These are phyloP conservation scores for Juncus inflexus DNA, from an alignment of 176 grass and related monocot species.

Conservation along the genomic window DNA sequence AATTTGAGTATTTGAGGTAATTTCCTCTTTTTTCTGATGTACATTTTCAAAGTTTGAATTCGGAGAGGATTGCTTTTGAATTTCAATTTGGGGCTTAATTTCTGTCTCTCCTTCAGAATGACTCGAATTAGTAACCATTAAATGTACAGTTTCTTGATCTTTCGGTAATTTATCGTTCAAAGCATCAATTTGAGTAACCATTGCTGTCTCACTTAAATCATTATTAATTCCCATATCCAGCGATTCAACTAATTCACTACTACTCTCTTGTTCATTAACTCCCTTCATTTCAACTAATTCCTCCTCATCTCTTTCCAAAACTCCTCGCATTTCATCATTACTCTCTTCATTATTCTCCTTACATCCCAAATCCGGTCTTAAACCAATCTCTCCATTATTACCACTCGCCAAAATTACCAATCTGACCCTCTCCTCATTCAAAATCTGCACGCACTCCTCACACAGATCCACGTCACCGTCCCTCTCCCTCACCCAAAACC, in stretches of 20 bases:
- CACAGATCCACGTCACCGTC: slow-evolving; percentile 38
- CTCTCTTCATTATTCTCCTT: slow-evolving; percentile 7
- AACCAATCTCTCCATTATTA: slow-evolving; percentile 11
- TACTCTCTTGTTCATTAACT: too few species aligned
- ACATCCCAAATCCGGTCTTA: background rate
- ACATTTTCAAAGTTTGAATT: slow-evolving; percentile 20
- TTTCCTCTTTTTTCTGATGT: slow-evolving; percentile 23
- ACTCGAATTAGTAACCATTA: background rate
- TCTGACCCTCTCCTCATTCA: slow-evolving; percentile 6
- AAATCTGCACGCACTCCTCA: slow-evolving; percentile 36
- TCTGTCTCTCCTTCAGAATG: background rate
- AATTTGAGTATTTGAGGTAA: slow-evolving; percentile 5
- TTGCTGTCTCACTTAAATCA: slow-evolving; percentile 3
- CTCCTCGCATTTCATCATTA: background rate
- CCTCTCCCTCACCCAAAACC: slow-evolving; percentile 29
- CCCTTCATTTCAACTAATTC: slow-evolving; percentile 7
- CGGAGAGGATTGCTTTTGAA: slow-evolving; percentile 5
- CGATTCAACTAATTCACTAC: too few species aligned
- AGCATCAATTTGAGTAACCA: background rate
- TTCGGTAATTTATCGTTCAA: background rate
- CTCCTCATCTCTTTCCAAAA: background rate
- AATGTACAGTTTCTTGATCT: background rate
- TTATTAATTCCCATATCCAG: too few species aligned
- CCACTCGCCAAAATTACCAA: slow-evolving; percentile 7
- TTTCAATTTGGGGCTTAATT: background rate